These are phyloP conservation scores for Phytophthora nicotianae DNA, from an alignment of 352 stramenopile species.

Conservation along the genomic window DNA sequence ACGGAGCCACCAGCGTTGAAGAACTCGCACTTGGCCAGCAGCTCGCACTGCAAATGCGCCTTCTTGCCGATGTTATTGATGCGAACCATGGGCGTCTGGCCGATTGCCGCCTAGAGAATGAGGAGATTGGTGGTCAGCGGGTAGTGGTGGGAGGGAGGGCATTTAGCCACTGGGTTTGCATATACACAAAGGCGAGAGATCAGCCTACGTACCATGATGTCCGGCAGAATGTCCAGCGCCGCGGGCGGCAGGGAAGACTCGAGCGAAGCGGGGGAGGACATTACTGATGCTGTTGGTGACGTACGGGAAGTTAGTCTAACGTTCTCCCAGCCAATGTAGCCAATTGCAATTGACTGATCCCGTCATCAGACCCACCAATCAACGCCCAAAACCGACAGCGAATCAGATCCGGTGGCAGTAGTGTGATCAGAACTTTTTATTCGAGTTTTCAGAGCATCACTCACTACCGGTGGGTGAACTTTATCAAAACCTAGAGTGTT, in stretches of 20 bases:
- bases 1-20: slow-evolving; percentile 95
- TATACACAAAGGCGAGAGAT: background rate
- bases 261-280: slow-evolving; percentile 30
- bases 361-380: no score
- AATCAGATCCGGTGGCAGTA: no score
- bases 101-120: slow-evolving; percentile 59
- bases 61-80: slow-evolving; percentile 91
- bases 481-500: no score
- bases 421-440: no score
- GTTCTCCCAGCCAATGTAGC: no score
- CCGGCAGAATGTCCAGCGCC: slow-evolving; percentile 58
- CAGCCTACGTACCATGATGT: slow-evolving; percentile 50
- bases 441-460: no score
- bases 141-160: background rate
- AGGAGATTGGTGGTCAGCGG: background rate
- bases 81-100: slow-evolving; percentile 94
- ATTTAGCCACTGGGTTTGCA: background rate
- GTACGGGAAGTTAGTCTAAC: no score
- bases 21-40: slow-evolving; percentile 97
- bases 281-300: slow-evolving; percentile 5
- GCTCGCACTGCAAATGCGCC: slow-evolving; percentile 85
- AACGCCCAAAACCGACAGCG: no score
- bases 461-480: no score
- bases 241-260: slow-evolving; percentile 40
- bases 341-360: no score